Evolutionary conservation across 2,329 filamentous ascomycete genomes (phyloP), one percentile per base, ranked within the genome.

Genomic region (Stagonosporopsis rhizophila): DNA sequence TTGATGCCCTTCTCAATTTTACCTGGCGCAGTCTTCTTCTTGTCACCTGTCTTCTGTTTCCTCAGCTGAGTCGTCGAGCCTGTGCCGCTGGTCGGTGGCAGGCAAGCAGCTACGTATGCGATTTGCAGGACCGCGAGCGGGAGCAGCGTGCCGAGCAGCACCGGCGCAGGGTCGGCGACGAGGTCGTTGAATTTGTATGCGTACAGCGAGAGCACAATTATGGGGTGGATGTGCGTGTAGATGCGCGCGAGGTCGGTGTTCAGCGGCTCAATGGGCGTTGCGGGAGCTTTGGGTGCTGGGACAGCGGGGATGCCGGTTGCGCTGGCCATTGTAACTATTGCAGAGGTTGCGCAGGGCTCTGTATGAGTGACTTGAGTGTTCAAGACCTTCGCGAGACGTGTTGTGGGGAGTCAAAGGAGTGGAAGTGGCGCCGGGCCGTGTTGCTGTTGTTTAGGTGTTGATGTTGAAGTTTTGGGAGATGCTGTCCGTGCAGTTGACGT

Each of bases 221-320:
- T 75, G 0, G 90, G 88, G 64, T 96, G 90, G 19, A 86, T 75
- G 68, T 91, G 82, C 12, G 88, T 85, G 69, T 89, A 83, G 20
- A 83, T 72, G 46, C 77, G 80, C 2, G 85, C 82, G 19, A 79
- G 60, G n/a, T 78, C 70, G 22, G 76, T 81, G 25, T 79, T 68
- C 44, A 84, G 77, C 58, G 82, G 75, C 50, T 79, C 74, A 57
- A 83, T 76, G 32, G 83, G 79, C 22, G 59, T 54, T n/a, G 72
- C 62, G 12, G 67, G 62, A 11, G 67, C 52, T 25, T 64, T 67
- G 6, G 64, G 68, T 25, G 61, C 52, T 11, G 57, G 55, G 30
- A 62, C 59, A 25, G 65, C 62, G 52, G 63, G 61, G 46, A 72
- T 66, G 56, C 62, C 61, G 51, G 65, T 67, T 41, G 67, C 62